Percentiles rank a stretch among this genome's conserved stretches.
Evolutionary conservation across 768 basidiomycete genomes (phyloP).

Genomic region (Lactarius trivialis): DNA sequence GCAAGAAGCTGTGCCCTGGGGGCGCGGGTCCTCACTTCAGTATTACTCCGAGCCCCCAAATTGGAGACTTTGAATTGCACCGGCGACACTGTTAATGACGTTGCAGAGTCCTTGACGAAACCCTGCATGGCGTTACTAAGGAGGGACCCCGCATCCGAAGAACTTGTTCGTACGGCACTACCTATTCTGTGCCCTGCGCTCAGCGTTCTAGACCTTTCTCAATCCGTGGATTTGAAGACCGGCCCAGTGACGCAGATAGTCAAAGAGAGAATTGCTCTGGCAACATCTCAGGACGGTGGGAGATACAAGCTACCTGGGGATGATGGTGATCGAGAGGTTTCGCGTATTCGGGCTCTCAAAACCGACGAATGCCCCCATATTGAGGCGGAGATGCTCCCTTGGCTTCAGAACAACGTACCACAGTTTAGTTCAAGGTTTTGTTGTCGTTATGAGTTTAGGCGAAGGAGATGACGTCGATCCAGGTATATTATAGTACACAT

Average conservation of each 20-base stretch:
- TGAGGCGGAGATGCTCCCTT: constrained; percentile 20
- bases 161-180: background rate
- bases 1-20: background rate
- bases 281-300: constrained; percentile 3
- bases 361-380: constrained; percentile 19
- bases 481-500: background rate
- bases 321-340: constrained; percentile 3
- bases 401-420: constrained; percentile 18
- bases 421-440: constrained; percentile 19
- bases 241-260: constrained; percentile 21
- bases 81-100: background rate
- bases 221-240: constrained; percentile 8
- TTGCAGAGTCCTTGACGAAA: constrained; percentile 4
- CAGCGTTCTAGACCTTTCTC: constrained; percentile 14
- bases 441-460: constrained; percentile 13
- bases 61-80: constrained; percentile 9
- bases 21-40: background rate
- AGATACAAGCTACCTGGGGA: background rate
- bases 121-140: background rate
- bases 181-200: constrained; percentile 21
- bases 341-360: constrained; percentile 9
- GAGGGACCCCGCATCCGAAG: background rate
- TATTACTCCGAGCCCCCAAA: constrained; percentile 1
- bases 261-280: constrained; percentile 10
- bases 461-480: constrained; percentile 12